Evolutionary conservation across 768 basidiomycete genomes (phyloP).

Genomic region (Melanogaster broomeanus): DNA sequence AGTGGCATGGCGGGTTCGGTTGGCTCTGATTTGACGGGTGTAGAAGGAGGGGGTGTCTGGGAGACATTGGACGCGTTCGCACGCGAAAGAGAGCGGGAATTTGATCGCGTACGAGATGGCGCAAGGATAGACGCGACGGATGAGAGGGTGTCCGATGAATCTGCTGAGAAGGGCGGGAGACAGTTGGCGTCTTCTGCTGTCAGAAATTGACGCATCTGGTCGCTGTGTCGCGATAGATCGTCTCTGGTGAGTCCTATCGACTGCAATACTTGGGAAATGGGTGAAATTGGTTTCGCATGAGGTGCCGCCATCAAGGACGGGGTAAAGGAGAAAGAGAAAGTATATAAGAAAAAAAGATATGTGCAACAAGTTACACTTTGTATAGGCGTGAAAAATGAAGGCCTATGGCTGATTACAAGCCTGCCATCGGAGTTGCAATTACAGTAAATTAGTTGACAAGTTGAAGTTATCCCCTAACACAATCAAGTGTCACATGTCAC

Average conservation of each 20-base stretch:
- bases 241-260: conserved; percentile 77
- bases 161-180: conserved; percentile 44
- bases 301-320: conserved; percentile 21
- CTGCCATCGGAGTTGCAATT: conserved; percentile 8
- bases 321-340: not conserved
- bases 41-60: conserved; percentile 47
- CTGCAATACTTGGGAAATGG: conserved; percentile 71
- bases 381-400: too few species aligned
- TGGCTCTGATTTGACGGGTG: conserved; percentile 67
- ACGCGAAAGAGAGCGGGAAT: conserved; percentile 44
- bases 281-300: conserved; percentile 46
- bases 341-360: not conserved
- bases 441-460: not conserved
- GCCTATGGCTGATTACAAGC: too few species aligned
- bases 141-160: conserved; percentile 37
- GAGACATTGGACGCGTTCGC: conserved; percentile 45
- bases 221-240: conserved; percentile 68
- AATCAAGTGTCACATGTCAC: too few species aligned
- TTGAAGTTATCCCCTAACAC: too few species aligned
- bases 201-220: conserved; percentile 81
- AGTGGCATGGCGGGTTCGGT: conserved; percentile 48
- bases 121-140: conserved; percentile 39
- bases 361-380: too few species aligned
- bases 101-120: conserved; percentile 45
- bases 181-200: conserved; percentile 50